phyloP scores from a whole-genome alignment of 2,329 filamentous ascomycete species.

The Epichloe hybrida region DNA sequence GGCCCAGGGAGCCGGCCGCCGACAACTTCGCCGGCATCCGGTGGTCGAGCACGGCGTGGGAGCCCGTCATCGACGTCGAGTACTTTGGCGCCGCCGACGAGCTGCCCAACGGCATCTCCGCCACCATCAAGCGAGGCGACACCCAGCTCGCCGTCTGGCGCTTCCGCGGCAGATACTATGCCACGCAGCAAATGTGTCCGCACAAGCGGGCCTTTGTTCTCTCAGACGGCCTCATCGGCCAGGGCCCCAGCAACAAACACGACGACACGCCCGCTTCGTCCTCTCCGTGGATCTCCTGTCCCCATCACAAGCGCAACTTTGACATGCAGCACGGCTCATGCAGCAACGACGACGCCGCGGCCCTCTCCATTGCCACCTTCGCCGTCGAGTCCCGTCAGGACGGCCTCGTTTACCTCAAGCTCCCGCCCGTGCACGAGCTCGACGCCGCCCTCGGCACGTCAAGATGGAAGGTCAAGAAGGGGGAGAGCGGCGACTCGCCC shows the following conservation, averaged over 20 bases:
- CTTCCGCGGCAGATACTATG: constrained; percentile 66
- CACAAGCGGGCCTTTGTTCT: constrained; percentile 87
- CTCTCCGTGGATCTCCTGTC: constrained; percentile 70
- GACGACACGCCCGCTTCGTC: constrained; percentile 14
- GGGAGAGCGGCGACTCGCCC: constrained; percentile 35
- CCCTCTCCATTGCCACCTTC: constrained; percentile 72
- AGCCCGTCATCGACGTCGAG: constrained; percentile 58
- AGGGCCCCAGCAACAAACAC: constrained; percentile 26
- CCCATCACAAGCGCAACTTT: constrained; percentile 83
- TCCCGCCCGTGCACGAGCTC: constrained; percentile 69
- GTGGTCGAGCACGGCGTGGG: constrained; percentile 57
- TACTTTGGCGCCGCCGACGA: constrained; percentile 54
- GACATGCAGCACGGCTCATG: constrained; percentile 61
- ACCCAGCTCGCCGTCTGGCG: constrained; percentile 84
- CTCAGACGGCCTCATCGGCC: constrained; percentile 70
- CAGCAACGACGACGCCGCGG: constrained; percentile 61
- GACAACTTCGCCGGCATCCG: constrained; percentile 60
- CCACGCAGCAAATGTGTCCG: constrained; percentile 88
- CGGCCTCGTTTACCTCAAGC: constrained; percentile 64
- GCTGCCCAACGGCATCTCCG: constrained; percentile 57
- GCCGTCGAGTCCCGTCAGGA: constrained; percentile 58
- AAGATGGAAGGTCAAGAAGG: constrained; percentile 66
- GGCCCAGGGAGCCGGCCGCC: constrained; percentile 55
- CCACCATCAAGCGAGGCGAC: constrained; percentile 72
- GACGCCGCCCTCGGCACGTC: constrained; percentile 65